Conservation (phyloP, 306 rosid species). For the Cucurbita pepo region DNA sequence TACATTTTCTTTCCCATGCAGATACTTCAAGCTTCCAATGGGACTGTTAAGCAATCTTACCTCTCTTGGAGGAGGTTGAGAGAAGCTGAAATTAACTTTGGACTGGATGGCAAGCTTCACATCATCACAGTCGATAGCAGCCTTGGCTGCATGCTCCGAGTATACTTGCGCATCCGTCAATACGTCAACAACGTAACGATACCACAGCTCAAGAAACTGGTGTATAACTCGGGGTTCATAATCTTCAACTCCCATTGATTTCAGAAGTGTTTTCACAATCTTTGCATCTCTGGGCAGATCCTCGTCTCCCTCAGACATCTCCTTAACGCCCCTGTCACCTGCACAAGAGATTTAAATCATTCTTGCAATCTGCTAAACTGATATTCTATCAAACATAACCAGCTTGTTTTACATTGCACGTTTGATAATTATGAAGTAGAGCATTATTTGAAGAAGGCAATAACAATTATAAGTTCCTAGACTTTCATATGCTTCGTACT, state of each 20-base stretch:
- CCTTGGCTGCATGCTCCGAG: slow-evolving; percentile 78
- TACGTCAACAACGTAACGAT: slow-evolving; percentile 73
- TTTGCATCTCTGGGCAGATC: slow-evolving; percentile 85
- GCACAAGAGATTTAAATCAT: background rate
- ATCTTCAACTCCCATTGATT: slow-evolving; percentile 88
- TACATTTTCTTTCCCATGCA: background rate
- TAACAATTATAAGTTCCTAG: too few relatives aligned
- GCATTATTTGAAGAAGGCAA: background rate
- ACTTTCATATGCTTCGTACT: too few relatives aligned
- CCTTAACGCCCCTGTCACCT: background rate
- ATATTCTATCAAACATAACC: background rate
- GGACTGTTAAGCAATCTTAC: slow-evolving; percentile 19
- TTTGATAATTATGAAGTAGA: background rate
- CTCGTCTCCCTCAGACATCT: slow-evolving; percentile 65
- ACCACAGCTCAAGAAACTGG: slow-evolving; percentile 86
- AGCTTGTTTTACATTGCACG: background rate
- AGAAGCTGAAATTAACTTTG: slow-evolving; percentile 81
- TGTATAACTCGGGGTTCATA: slow-evolving; percentile 71
- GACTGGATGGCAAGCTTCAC: slow-evolving; percentile 88
- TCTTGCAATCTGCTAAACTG: background rate
- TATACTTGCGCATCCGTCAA: slow-evolving; percentile 83
- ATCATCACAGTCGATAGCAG: slow-evolving; percentile 70
- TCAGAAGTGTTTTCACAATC: slow-evolving; percentile 56
- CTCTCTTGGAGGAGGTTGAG: slow-evolving; percentile 96
- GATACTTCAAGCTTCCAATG: background rate